Evolutionary conservation across 2,329 filamentous ascomycete genomes (phyloP).

Genomic region (Colletotrichum kahawae): DNA sequence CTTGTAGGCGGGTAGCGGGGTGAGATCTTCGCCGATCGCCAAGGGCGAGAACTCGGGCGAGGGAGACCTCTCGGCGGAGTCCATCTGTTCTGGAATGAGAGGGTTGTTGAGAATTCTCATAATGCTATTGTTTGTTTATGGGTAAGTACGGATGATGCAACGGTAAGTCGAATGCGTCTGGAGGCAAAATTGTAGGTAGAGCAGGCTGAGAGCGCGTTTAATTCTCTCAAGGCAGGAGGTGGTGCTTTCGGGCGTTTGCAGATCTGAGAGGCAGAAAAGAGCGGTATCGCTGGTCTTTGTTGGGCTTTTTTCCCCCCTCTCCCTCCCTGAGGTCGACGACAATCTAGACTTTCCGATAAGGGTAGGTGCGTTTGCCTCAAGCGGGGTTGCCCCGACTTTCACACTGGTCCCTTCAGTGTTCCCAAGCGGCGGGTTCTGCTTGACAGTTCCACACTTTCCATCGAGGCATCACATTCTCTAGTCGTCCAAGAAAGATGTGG

Average conservation of each 20-base stretch:
- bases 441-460: background rate
- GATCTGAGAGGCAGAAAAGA: background rate
- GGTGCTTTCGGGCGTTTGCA: background rate
- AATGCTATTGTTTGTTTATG: background rate
- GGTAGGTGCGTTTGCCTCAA: slow-evolving; percentile 18
- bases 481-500: background rate
- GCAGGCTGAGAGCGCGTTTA: background rate
- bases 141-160: background rate
- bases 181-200: background rate
- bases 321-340: slow-evolving; percentile 3
- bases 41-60: slow-evolving; percentile 58
- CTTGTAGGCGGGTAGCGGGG: slow-evolving; percentile 67
- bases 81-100: slow-evolving; percentile 13
- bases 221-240: background rate
- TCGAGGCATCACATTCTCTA: background rate
- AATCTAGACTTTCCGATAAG: slow-evolving; percentile 23
- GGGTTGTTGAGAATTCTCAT: slow-evolving; percentile 20
- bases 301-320: background rate
- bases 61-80: slow-evolving; percentile 32
- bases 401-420: background rate
- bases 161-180: background rate
- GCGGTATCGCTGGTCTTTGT: slow-evolving; percentile 10
- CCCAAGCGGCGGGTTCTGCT: background rate
- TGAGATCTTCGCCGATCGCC: slow-evolving; percentile 57
- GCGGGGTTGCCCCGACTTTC: slow-evolving; percentile 18